Evolutionary conservation across 2,329 filamentous ascomycete genomes (phyloP).

Genomic region (Ascochyta clinopodiicola): DNA sequence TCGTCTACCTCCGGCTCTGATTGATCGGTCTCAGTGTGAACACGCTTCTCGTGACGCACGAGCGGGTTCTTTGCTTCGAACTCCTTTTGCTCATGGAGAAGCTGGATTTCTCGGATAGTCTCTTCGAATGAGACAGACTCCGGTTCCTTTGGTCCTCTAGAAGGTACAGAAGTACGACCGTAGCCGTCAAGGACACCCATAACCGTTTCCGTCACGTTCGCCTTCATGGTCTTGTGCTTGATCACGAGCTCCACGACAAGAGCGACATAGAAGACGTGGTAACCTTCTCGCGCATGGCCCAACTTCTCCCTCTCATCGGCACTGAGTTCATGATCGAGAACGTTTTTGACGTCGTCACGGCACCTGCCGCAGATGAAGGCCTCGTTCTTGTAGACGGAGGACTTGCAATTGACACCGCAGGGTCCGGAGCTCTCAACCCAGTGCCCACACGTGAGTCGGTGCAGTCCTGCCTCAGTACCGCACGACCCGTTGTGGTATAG

Average conservation of each 20-base stretch:
- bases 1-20: background rate
- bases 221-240: background rate
- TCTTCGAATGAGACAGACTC: background rate
- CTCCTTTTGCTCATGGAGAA: background rate
- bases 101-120: background rate
- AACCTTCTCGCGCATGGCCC: background rate
- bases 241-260: background rate
- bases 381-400: no score
- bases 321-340: background rate
- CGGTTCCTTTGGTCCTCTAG: background rate
- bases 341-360: background rate
- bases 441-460: background rate
- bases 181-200: background rate
- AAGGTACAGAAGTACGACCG: background rate
- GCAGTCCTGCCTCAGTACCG: background rate
- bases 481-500: background rate
- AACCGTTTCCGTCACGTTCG: background rate
- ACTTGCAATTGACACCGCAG: background rate
- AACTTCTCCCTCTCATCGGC: background rate
- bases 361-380: background rate
- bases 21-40: background rate
- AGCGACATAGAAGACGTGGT: background rate
- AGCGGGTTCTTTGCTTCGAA: background rate
- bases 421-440: background rate
- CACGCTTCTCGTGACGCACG: background rate